Base-by-base conservation (phyloP, 176 grass and related monocot species). In the Neostapfia colusana region DNA sequence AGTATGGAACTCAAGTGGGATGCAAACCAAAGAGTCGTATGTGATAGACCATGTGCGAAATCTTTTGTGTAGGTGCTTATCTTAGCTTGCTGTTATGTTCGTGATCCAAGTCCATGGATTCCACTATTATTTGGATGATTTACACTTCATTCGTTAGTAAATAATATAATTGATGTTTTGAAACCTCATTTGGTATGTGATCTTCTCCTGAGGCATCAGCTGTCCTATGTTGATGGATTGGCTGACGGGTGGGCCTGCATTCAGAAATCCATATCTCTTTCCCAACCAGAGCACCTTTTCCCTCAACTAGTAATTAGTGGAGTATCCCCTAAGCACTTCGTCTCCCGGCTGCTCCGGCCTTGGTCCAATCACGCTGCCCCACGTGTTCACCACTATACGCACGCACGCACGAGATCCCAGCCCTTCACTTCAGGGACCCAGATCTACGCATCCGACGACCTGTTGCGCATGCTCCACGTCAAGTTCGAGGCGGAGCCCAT, bases 391-490 rank as follows among this genome's bases (percentile, higher is more conserved):
- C 11, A 10, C 9, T 0, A 1, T 13, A 37, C 0, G 3, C 20
- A 3, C 0, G 3, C 20, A 3, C 4, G 0, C 42, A 68, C 53
- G 57, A 63, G 81, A 84, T 72, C 82, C 7, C 3, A 34, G 7
- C 70, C 89, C 77, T 92, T 37, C 12, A 56, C 77, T 92, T 37
- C 12, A 56, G 31, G 6, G 25, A 18, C 57, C 24, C 65, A 41
- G 43, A 23, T 81, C 28, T 38, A 1, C n/a, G 12, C 25, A 73
- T 89, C 90, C 54, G 56, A 89, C 83, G 86, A 86, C 48, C 44
- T 12, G 14, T 8, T 11, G 18, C 44, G 7, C 79, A 26, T 51
- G 17, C 75, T 83, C 82, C 85, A 90, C 91, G 88, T 88, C 91
- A 73, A 79, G 88, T 0, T 4, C 43, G 1, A 12, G 0, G 26